Base-by-base conservation (phyloP, 192 early-diverging fungal genomes). In the Phlyctochytrium planicorne region DNA sequence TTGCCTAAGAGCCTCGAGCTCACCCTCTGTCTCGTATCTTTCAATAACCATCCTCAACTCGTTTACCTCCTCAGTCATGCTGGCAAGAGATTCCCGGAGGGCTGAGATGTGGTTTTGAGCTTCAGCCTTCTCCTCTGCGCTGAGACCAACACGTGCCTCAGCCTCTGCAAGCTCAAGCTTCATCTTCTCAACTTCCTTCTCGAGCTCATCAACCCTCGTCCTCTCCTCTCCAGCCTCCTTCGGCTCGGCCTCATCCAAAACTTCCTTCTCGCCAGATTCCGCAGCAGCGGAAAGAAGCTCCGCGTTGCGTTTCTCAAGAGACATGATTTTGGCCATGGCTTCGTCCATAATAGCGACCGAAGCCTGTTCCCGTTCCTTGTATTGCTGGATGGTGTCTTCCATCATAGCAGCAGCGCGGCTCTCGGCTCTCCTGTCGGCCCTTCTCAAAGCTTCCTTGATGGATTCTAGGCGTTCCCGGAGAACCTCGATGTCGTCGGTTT, bases 381-480 rank as follows among this genome's bases (percentile, higher is more conserved):
- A 47, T 20, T 47, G 40, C 6, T 20, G 6, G 40, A 57, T 14
- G 14, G 55, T 57, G 16, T 57, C 55, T 27, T 57, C 55, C 55
- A 57, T 57, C 55, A 57, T 57, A 25, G 4, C 25, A 6, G 55
- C 55, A 10, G 55, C 55, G 6, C 55, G 16, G 14, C 6, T 4
- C 55, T 57, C 55, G 55, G 55, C 55, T 20, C 55, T 10, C 12
- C 55, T 10, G 20, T 57, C 55, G 20, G 55, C 55, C 6, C 16
- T 4, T 4, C 20, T 4, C 55, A 57, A 25, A 12, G 55, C 55
- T 10, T 4, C 55, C 10, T 25, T 10, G 20, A 27, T 29, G 4
- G 55, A 12, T 27, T 57, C 55, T 24, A 57, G 55, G 14, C 55
- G 16, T 6, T 10, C 55, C 6, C 55, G 55, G 55, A 57, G 55